Evolutionary conservation across 106 monocot species (phyloP).

Genomic region (Acorus gramineus): DNA sequence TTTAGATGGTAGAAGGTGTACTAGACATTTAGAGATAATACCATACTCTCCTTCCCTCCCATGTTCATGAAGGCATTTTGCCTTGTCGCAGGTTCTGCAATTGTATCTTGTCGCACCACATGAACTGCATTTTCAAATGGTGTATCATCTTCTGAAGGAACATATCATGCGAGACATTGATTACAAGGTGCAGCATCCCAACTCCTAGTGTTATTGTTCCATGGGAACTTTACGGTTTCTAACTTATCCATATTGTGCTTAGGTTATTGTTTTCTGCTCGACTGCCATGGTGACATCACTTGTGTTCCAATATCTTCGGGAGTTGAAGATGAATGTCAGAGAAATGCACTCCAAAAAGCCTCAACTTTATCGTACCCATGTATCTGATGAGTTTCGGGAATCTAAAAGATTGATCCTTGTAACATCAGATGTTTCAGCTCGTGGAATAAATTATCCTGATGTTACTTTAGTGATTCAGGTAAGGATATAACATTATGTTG

Average conservation of each 20-base stretch:
- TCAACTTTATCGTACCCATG: constrained; percentile 71
- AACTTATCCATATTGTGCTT: constrained; percentile 1
- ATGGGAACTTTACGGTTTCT: not conserved
- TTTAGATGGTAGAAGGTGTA: too few species aligned
- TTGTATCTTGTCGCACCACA: constrained; percentile 65
- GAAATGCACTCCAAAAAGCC: constrained; percentile 93
- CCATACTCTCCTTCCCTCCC: too few species aligned
- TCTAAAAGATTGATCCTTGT: constrained; percentile 74
- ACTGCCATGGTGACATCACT: constrained; percentile 82
- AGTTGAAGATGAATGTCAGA: constrained; percentile 85
- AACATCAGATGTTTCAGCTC: constrained; percentile 84
- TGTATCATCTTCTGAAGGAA: constrained; percentile 64
- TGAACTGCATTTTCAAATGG: constrained; percentile 72
- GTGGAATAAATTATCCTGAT: constrained; percentile 90
- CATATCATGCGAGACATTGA: constrained; percentile 63
- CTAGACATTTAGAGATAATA: too few species aligned
- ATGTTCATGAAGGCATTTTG: too few species aligned
- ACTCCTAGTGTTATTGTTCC: not conserved
- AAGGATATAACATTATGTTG: not conserved
- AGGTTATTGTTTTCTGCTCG: constrained; percentile 92
- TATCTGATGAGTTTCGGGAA: constrained; percentile 84
- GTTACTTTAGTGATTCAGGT: constrained; percentile 98
- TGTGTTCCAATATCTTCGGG: constrained; percentile 49
- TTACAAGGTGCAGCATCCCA: constrained; percentile 56
- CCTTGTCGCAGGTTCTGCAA: constrained; percentile 46